Conservation (phyloP, 192 early-diverging fungal genomes). For the Linderina pennispora region DNA sequence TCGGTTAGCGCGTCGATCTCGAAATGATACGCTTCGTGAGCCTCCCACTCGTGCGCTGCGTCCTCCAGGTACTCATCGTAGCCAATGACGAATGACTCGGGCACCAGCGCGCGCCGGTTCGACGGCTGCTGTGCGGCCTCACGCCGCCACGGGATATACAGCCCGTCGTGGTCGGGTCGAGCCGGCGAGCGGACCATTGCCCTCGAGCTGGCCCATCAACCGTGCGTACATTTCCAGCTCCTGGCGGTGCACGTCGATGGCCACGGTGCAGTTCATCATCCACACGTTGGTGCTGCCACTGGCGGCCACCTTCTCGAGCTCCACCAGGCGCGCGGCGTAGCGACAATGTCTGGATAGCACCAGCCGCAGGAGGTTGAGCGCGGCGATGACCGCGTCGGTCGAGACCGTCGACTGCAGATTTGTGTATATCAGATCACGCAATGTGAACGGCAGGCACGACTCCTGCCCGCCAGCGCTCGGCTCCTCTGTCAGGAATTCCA, state of each 20-base stretch:
- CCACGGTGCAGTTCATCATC: constrained; percentile 44
- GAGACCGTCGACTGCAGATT: constrained; percentile 80
- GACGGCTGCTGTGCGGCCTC: neutral
- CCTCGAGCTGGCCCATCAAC: constrained; percentile 41
- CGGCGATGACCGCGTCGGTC: constrained; percentile 76
- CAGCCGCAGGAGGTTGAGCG: constrained; percentile 71
- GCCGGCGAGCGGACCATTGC: constrained; percentile 10
- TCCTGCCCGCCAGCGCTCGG: constrained; percentile 47
- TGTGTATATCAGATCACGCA: constrained; percentile 79
- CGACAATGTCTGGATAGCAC: constrained; percentile 71
- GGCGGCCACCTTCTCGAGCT: constrained; percentile 54
- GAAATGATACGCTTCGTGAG: constrained; percentile 35
- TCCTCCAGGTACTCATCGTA: constrained; percentile 54
- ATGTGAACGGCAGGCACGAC: constrained; percentile 50
- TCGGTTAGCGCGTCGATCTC: constrained; percentile 35
- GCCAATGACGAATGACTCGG: constrained; percentile 33
- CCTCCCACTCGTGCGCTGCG: constrained; percentile 45
- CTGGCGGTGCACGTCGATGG: constrained; percentile 42
- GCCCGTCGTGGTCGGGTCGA: constrained; percentile 11
- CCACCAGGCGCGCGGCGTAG: constrained; percentile 69
- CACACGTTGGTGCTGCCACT: constrained; percentile 21
- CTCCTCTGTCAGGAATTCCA: constrained; percentile 72
- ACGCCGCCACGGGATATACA: constrained; percentile 38
- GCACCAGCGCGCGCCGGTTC: constrained; percentile 18
- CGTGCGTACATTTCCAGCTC: constrained; percentile 46